A percentile compares a stretch with the other conserved stretches of the same genome.
Conservation (phyloP, 306 rosid genomes). For the Spatholobus suberectus region DNA sequence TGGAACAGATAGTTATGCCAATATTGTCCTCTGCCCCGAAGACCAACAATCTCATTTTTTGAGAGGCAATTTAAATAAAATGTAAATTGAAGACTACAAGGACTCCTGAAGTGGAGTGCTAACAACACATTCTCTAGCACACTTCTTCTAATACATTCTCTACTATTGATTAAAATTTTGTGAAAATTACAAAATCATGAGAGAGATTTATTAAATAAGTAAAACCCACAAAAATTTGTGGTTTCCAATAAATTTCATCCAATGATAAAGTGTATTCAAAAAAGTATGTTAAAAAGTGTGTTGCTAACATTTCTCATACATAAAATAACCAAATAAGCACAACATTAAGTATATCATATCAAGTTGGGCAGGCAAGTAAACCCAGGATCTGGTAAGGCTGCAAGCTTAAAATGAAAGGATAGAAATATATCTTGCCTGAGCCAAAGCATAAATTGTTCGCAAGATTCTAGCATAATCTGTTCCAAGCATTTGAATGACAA, state of each 20-base stretch:
- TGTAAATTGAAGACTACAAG: background rate
- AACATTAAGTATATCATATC: constrained; percentile 30
- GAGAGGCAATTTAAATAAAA: background rate
- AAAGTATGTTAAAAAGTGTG: no score
- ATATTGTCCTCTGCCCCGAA: background rate
- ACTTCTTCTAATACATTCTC: no score
- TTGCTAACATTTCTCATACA: no score
- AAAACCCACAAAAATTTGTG: no score
- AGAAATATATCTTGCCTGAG: constrained; percentile 66
- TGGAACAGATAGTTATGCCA: background rate
- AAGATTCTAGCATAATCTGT: constrained; percentile 94
- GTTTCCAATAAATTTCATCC: no score
- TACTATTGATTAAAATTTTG: no score
- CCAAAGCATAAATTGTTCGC: constrained; percentile 91
- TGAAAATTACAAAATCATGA: no score
- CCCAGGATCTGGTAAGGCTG: constrained; percentile 15
- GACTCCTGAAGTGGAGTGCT: no score
- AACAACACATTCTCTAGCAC: no score
- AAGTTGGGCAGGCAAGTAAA: constrained; percentile 25
- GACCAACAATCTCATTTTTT: constrained; percentile 13
- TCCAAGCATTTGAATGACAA: constrained; percentile 96
- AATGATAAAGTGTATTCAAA: no score
- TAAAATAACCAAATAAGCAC: constrained; percentile 34
- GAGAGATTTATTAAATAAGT: no score
- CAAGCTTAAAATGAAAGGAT: constrained; percentile 32